Conservation (phyloP, 1,284 basidiomycete genomes). For the Vanrija sp. region DNA sequence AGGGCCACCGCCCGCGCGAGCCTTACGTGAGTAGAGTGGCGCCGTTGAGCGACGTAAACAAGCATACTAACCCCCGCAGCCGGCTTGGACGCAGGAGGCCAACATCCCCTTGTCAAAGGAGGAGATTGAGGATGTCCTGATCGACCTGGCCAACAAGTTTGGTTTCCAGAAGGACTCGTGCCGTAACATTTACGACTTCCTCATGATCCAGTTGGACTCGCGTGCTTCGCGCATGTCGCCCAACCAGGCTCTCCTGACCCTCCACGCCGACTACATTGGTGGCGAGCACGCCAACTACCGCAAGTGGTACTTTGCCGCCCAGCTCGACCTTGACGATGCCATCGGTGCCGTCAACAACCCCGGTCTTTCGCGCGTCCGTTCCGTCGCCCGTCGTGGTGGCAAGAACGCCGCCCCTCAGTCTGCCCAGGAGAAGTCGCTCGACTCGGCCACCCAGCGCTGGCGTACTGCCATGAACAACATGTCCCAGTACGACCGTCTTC, state of each 20-base stretch:
- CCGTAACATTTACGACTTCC: conserved; percentile 80
- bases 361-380: conserved; percentile 75
- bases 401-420: conserved; percentile 48
- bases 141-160: conserved; percentile 98
- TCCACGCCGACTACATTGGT: conserved; percentile 98
- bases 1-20: conserved; percentile 59
- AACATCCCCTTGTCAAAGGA: conserved; percentile 96
- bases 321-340: conserved; percentile 97
- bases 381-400: conserved; percentile 60
- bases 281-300: conserved; percentile 95
- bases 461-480: conserved; percentile 97
- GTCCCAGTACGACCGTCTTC: conserved; percentile 95
- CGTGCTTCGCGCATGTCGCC: conserved; percentile 97
- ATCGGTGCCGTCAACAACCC: conserved; percentile 90
- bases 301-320: conserved; percentile 99
- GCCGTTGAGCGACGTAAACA: conserved; percentile 54
- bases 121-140: conserved; percentile 97
- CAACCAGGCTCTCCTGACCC: conserved; percentile 85
- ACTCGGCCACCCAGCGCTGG: conserved; percentile 87
- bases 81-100: conserved; percentile 87
- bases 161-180: conserved; percentile 87
- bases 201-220: conserved; percentile 97
- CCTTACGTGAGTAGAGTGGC: conserved; percentile 56
- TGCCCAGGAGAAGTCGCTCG: conserved; percentile 74
- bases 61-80: conserved; percentile 54